Evolutionary conservation across 1,284 basidiomycete genomes (phyloP), one percentile per base, ranked within the genome.

Genomic region (Moesziomyces antarcticus): DNA sequence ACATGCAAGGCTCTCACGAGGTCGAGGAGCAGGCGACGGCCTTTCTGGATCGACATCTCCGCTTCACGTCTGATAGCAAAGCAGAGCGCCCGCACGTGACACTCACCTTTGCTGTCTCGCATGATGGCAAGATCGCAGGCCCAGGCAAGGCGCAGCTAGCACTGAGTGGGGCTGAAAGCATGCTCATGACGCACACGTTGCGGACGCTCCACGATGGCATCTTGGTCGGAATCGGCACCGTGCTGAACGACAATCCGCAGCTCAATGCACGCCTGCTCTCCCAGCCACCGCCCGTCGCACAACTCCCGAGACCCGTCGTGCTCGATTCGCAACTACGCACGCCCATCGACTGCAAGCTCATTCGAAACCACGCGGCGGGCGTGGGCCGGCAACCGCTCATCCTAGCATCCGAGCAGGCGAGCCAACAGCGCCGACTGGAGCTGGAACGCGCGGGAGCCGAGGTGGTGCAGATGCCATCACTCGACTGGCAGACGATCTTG

Each of bases 121-220:
- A 95, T 49, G 95, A 99, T 85, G 93, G 90, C 33, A 95, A 94
- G 85, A 96, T 98, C 67, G 93, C 93, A 0, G 94, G 93, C 0
- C 84, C 85, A 5, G 87, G 87, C 16, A 91, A 93, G 8, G 86
- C 87, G 73, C 93, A 94, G 84, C 88, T 99, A 37, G 88, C 89
- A 20, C 86, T 99, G 53, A 95, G 93, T 75, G 91, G 95, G 1
- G 85, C 87, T 40, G 92, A 97, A 81, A 95, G 92, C 83, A 92
- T 96, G 91, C 79, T 89, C 47, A 94, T 99, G 92, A 98, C 96
- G 14, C 96, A 98, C 84, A 92, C 91, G 93, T 61, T 86, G 2
- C 52, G 85, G 21, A 79, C 91, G 0, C 89, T 94, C 88, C 95
- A 98, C 85, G 93, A 97, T 81, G 93, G 89, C 10, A 97, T 99